These are phyloP conservation scores for Boletus subcaerulescens DNA, from an alignment of 768 basidiomycete species.

Conservation along the genomic window DNA sequence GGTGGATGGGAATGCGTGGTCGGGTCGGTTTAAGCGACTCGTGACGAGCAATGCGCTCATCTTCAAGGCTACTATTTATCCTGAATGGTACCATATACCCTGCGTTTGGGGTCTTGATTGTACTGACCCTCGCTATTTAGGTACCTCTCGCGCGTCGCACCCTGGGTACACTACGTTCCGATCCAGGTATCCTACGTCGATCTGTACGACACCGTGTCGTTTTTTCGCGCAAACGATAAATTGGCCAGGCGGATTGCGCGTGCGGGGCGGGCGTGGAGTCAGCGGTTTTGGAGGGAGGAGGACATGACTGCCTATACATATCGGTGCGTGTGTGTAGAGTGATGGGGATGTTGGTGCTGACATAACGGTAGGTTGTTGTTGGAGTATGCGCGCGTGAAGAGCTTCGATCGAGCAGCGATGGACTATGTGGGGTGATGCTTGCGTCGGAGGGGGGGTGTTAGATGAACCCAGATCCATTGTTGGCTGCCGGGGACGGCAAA, in stretches of 20 bases:
- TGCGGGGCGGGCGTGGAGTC: conserved; percentile 56
- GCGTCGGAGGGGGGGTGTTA: too few species aligned
- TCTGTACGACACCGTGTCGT: conserved; percentile 66
- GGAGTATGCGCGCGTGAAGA: conserved; percentile 55
- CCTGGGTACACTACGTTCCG: conserved; percentile 77
- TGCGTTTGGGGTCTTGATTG: background rate
- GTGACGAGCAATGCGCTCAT: conserved; percentile 60
- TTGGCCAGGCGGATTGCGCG: conserved; percentile 55
- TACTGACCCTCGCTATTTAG: conserved; percentile 24
- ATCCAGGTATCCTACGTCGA: conserved; percentile 63
- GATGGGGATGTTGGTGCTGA: background rate
- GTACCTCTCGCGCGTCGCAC: conserved; percentile 54
- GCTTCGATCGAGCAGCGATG: conserved; percentile 43
- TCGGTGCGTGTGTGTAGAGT: conserved; percentile 35
- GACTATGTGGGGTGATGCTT: conserved; percentile 22
- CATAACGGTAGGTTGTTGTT: conserved; percentile 40
- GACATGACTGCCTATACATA: conserved; percentile 60
- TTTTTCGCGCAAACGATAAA: conserved; percentile 69
- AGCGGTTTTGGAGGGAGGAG: conserved; percentile 54
- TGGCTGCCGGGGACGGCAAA: too few species aligned
- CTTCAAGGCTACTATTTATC: conserved; percentile 70
- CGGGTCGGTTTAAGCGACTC: conserved; percentile 63
- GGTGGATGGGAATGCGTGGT: conserved; percentile 69
- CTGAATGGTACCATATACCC: conserved; percentile 53
- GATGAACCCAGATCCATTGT: too few species aligned